Conservation (phyloP, 768 basidiomycete species). For the Pulveroboletus frians region DNA sequence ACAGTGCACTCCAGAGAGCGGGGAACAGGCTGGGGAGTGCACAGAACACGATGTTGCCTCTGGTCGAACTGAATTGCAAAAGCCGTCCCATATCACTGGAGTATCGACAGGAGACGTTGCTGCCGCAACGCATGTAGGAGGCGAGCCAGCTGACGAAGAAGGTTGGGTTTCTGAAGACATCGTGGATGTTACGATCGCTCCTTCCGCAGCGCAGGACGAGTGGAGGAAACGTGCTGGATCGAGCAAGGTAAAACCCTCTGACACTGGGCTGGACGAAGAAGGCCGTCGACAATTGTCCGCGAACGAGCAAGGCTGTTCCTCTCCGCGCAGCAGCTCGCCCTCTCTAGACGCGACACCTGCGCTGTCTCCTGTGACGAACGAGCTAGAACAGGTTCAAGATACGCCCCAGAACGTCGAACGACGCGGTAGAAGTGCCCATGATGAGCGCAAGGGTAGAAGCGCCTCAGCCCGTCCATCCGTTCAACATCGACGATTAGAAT, state of each 20-base stretch:
- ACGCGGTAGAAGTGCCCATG: conserved; percentile 22
- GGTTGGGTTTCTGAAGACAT: conserved; percentile 61
- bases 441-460: conserved; percentile 10
- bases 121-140: conserved; percentile 4
- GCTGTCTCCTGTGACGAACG: background rate
- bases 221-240: conserved; percentile 25
- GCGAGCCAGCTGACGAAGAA: conserved; percentile 44
- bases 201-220: conserved; percentile 4
- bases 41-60: conserved; percentile 16
- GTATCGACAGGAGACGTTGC: conserved; percentile 3
- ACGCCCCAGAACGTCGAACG: conserved; percentile 5
- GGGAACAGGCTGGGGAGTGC: conserved; percentile 18
- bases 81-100: background rate
- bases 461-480: conserved; percentile 20
- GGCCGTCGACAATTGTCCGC: conserved; percentile 11
- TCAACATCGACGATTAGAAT: conserved; percentile 29
- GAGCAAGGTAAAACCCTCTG: conserved; percentile 11
- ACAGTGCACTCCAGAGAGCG: conserved; percentile 20
- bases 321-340: background rate
- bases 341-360: background rate
- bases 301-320: conserved; percentile 11
- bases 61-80: conserved; percentile 12
- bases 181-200: conserved; percentile 17
- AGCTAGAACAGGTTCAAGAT: conserved; percentile 5
- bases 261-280: conserved; percentile 3